Evolutionary conservation across 495 filamentous ascomycete species (phyloP).

Genomic region (Penicillium desertorum): DNA sequence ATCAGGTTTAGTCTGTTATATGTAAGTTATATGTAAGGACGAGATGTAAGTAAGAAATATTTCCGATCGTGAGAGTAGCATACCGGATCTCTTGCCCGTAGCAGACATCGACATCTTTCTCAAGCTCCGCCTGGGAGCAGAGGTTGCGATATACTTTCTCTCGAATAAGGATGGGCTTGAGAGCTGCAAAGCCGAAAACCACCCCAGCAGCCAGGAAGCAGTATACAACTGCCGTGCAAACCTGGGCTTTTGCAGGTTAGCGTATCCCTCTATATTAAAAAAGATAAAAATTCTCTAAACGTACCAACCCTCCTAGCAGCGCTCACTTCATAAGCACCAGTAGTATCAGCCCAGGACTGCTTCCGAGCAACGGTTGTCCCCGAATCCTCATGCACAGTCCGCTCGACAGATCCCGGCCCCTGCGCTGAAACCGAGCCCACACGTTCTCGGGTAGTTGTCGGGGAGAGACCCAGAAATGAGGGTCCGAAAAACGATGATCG

Average conservation of each 20-base stretch:
- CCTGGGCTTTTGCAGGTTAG: constrained; percentile 34
- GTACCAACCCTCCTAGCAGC: constrained; percentile 62
- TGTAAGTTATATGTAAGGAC: constrained; percentile 17
- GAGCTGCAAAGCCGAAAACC: constrained; percentile 72
- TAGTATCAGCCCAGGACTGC: constrained; percentile 40
- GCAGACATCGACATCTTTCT: constrained; percentile 63
- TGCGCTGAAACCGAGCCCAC: constrained; percentile 1
- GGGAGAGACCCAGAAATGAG: constrained; percentile 20
- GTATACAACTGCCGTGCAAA: constrained; percentile 64
- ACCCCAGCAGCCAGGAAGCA: constrained; percentile 77
- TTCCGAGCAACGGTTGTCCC: constrained; percentile 16
- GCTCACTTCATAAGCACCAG: constrained; percentile 69
- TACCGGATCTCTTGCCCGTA: constrained; percentile 74
- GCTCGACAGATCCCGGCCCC: neutral
- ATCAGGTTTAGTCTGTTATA: constrained; percentile 71
- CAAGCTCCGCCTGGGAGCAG: constrained; percentile 59
- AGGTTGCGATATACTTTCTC: constrained; percentile 64
- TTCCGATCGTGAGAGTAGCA: neutral
- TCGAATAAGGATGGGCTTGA: constrained; percentile 66
- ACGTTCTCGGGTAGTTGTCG: constrained; percentile 26
- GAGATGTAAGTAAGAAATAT: constrained; percentile 1
- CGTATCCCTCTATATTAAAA: neutral
- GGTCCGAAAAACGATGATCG: constrained; percentile 26
- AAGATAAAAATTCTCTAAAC: constrained; percentile 18
- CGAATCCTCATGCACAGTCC: constrained; percentile 1